These are phyloP conservation scores for Diutina siamensis DNA, from an alignment of 1,139 yeast species.

Conservation along the genomic window DNA sequence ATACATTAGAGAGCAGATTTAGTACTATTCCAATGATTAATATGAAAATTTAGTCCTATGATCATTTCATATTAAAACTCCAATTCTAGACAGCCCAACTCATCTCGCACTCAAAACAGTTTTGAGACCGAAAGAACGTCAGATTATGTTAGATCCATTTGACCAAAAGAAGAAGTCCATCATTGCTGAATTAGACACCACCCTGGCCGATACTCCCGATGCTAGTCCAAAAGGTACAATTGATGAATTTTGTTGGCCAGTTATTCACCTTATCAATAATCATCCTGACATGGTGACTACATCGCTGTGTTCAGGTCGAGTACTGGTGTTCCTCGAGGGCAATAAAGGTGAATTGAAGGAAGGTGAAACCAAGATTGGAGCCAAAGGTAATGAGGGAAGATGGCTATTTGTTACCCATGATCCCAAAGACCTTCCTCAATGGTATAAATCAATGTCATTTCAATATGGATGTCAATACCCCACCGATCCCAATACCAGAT, in stretches of 20 bases:
- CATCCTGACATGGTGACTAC: constrained; percentile 69
- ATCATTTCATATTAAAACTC: too few relatives aligned
- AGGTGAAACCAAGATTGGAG: constrained; percentile 41
- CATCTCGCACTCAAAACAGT: background rate
- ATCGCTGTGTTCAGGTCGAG: constrained; percentile 81
- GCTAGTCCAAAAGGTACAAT: constrained; percentile 79
- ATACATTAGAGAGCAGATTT: too few relatives aligned
- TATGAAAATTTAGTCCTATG: too few relatives aligned
- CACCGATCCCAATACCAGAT: constrained; percentile 27
- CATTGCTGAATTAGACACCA: constrained; percentile 40
- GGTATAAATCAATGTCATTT: constrained; percentile 36
- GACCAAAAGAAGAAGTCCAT: constrained; percentile 56
- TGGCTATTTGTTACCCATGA: constrained; percentile 83
- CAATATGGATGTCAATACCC: constrained; percentile 9
- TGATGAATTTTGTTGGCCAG: constrained; percentile 60
- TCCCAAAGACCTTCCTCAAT: constrained; percentile 31
- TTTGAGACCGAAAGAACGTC: background rate
- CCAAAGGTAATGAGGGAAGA: constrained; percentile 77
- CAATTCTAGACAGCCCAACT: too few relatives aligned
- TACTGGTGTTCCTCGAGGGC: constrained; percentile 73
- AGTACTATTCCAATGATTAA: too few relatives aligned
- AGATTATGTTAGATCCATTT: constrained; percentile 38
- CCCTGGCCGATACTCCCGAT: constrained; percentile 39
- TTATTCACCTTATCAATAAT: constrained; percentile 53
- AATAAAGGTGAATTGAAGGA: constrained; percentile 14